Conservation (phyloP, 2,329 filamentous ascomycete genomes). For the Aspergillus melleus region DNA sequence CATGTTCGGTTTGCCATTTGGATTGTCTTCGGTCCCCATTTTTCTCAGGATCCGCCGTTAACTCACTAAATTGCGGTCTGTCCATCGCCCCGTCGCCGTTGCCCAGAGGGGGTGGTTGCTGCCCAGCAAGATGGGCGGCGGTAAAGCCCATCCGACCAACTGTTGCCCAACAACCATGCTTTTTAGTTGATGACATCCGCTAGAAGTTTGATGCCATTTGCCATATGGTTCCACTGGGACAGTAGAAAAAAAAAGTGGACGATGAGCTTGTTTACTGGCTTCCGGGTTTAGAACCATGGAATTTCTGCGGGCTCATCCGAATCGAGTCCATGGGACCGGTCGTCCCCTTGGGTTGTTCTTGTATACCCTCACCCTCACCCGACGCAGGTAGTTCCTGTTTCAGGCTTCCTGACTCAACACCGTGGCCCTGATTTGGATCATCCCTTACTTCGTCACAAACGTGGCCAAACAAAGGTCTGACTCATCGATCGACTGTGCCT, state of each 20-base stretch:
- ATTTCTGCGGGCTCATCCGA: constrained; percentile 5
- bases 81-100: constrained; percentile 7
- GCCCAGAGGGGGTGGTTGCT: constrained; percentile 27
- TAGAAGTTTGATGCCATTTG: constrained; percentile 8
- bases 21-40: not conserved
- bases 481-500: not conserved
- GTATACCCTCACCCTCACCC: not conserved
- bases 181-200: constrained; percentile 2
- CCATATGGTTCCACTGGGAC: constrained; percentile 12
- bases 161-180: constrained; percentile 28
- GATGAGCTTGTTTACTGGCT: constrained; percentile 11
- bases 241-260: not conserved
- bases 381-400: not conserved
- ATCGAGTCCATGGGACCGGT: constrained; percentile 3
- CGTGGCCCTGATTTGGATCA: not conserved
- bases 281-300: constrained; percentile 7
- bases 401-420: not conserved
- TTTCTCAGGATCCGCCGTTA: constrained; percentile 1
- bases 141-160: constrained; percentile 32
- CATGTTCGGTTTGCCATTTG: too few relatives aligned
- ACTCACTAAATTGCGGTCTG: constrained; percentile 21
- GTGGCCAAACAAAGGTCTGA: not conserved
- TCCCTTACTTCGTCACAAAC: not conserved
- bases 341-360: not conserved
- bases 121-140: constrained; percentile 33